Conservation (phyloP, 2,329 filamentous ascomycete species). For the Penicillium sp. region DNA sequence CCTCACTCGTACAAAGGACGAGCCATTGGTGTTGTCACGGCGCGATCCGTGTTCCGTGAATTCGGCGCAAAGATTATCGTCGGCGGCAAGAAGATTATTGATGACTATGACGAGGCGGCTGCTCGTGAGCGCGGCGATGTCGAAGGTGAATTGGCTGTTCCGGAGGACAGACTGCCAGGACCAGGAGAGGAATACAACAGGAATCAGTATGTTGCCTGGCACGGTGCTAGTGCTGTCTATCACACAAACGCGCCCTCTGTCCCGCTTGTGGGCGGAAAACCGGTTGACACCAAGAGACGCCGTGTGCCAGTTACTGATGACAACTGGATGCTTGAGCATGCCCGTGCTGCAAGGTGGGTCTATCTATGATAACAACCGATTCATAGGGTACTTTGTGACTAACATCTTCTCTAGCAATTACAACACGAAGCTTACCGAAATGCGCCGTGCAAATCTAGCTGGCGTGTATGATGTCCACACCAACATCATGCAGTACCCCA, state of each 20-base stretch:
- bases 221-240: constrained; percentile 93
- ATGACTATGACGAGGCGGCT: constrained; percentile 82
- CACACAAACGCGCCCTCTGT: constrained; percentile 75
- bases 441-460: constrained; percentile 64
- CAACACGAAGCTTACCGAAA: constrained; percentile 68
- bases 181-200: constrained; percentile 91
- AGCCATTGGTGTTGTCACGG: constrained; percentile 93
- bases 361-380: not conserved
- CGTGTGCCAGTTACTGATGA: constrained; percentile 84
- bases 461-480: constrained; percentile 94
- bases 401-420: constrained; percentile 61
- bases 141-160: constrained; percentile 88
- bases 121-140: constrained; percentile 71
- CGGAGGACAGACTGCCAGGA: constrained; percentile 71
- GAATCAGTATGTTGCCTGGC: constrained; percentile 98
- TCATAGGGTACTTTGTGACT: constrained; percentile 12
- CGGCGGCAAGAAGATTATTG: constrained; percentile 76
- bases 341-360: constrained; percentile 77
- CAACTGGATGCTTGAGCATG: constrained; percentile 97
- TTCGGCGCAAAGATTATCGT: constrained; percentile 94
- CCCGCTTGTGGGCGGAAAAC: constrained; percentile 71
- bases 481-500: constrained; percentile 83
- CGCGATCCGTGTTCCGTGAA: constrained; percentile 92
- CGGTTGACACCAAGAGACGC: constrained; percentile 71
- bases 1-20: constrained; percentile 98